Evolutionary conservation across 116 monocot species (phyloP), one percentile per base, ranked within the genome.

Genomic region (Zostera marina): DNA sequence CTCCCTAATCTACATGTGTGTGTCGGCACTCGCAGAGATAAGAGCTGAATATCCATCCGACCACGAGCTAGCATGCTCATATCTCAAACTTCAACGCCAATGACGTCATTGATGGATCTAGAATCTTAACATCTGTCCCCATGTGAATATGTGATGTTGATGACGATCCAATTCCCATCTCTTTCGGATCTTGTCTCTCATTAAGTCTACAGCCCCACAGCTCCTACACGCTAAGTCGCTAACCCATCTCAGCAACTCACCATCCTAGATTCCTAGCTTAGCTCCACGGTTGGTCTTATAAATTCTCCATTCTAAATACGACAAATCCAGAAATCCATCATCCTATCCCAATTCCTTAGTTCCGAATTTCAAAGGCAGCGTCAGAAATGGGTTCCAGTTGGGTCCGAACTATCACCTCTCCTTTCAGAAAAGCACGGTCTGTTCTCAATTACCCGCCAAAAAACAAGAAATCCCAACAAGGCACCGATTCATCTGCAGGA

Each of bases 171-270:
- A 2, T 32, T 26, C 52, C 14, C 44, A 48, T 32, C 25, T 62
- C 45, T 61, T 60, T 9, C 71, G 79, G 75, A 75, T 80, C 79
- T 66, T 76, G 80, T 65, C 76, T 59, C 62, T 68, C 32, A 25
- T 11, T 32, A 14, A 58, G 45, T 24, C 53, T 41, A 56, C 59
- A 23, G 59, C 6, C 54, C 11, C 44, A 22, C 13, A n/a, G n/a
- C n/a, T n/a, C n/a, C n/a, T n/a, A n/a, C n/a, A n/a, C n/a, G n/a
- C n/a, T n/a, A n/a, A n/a, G n/a, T 5, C 32, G 32, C 32, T 32
- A 32, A 32, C 32, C 32, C 38, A 22, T 10, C 15, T 47, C 12
- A 42, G 21, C 56, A 1, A 9, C 42, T 64, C 19, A 2, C 42
- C 41, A n/a, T 22, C n/a, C 20, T 47, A 52, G 47, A 61, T 41